These are phyloP conservation scores for Penicillium sp. DNA, from an alignment of 2,329 filamentous ascomycete species.

Conservation along the genomic window DNA sequence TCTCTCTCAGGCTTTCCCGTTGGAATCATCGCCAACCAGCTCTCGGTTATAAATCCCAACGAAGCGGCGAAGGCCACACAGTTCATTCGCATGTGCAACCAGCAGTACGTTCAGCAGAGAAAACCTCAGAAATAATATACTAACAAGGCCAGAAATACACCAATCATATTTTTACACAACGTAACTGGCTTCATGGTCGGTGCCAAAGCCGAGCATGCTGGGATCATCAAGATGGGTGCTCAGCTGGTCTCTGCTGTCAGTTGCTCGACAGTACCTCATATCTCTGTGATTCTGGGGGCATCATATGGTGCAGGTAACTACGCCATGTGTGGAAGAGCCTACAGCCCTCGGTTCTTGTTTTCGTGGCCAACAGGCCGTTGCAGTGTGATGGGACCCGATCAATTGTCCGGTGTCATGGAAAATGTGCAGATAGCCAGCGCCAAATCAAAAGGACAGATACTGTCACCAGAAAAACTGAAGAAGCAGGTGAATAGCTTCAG, in stretches of 20 bases:
- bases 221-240: slow-evolving; percentile 40
- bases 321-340: slow-evolving; percentile 48
- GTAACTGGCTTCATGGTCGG: slow-evolving; percentile 53
- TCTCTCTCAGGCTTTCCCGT: slow-evolving; percentile 30
- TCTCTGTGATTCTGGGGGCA: slow-evolving; percentile 46
- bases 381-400: slow-evolving; percentile 45
- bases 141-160: slow-evolving; percentile 29
- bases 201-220: slow-evolving; percentile 45
- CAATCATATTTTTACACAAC: slow-evolving; percentile 50
- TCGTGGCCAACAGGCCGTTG: slow-evolving; percentile 43
- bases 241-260: slow-evolving; percentile 49
- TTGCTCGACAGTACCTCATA: slow-evolving; percentile 47
- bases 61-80: slow-evolving; percentile 46
- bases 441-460: slow-evolving; percentile 22
- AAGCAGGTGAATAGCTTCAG: slow-evolving; percentile 26
- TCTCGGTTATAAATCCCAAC: slow-evolving; percentile 41
- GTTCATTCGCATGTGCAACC: slow-evolving; percentile 48
- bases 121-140: not conserved
- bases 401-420: slow-evolving; percentile 44
- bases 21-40: slow-evolving; percentile 46
- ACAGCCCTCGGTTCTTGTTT: slow-evolving; percentile 46
- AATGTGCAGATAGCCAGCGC: slow-evolving; percentile 30
- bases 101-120: slow-evolving; percentile 32
- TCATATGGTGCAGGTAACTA: slow-evolving; percentile 51
- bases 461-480: slow-evolving; percentile 28